Evolutionary conservation across 345 rosid species (phyloP).

Genomic region (Conringia planisiliqua): DNA sequence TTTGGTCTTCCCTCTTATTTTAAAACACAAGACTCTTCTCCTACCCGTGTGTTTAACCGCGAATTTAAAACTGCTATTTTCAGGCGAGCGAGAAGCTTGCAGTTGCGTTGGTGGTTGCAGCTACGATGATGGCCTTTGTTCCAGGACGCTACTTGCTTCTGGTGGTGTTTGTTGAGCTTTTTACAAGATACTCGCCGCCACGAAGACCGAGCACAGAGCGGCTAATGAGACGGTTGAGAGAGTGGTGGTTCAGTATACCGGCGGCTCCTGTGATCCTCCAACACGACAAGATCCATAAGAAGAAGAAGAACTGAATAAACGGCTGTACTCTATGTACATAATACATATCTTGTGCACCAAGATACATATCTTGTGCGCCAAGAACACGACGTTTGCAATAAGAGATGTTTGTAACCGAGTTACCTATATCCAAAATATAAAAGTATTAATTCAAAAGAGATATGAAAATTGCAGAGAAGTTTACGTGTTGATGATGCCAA

Average conservation of each 20-base stretch:
- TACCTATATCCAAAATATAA: no score
- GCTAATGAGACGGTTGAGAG: conserved; percentile 74
- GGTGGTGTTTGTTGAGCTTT: conserved; percentile 57
- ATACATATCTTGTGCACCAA: no score
- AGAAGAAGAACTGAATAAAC: conserved; percentile 52
- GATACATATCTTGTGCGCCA: no score
- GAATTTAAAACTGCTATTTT: neutral
- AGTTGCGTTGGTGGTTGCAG: conserved; percentile 42
- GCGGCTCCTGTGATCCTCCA: conserved; percentile 85
- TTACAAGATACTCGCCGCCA: conserved; percentile 76
- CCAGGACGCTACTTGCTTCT: conserved; percentile 60
- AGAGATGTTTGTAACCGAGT: no score
- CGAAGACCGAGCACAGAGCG: conserved; percentile 70
- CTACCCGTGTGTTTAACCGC: neutral
- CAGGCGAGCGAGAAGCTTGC: conserved; percentile 90
- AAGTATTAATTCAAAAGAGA: no score
- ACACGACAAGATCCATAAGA: conserved; percentile 66
- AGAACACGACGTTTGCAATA: no score
- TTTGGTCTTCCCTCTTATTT: conserved; percentile 4
- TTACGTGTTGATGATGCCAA: no score
- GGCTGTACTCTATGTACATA: neutral
- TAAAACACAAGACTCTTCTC: neutral
- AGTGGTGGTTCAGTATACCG: conserved; percentile 99
- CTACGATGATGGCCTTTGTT: conserved; percentile 45
- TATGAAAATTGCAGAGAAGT: no score